These are phyloP conservation scores for Apiotrichum porosum DNA, from an alignment of 1,284 basidiomycete genomes.

Conservation along the genomic window DNA sequence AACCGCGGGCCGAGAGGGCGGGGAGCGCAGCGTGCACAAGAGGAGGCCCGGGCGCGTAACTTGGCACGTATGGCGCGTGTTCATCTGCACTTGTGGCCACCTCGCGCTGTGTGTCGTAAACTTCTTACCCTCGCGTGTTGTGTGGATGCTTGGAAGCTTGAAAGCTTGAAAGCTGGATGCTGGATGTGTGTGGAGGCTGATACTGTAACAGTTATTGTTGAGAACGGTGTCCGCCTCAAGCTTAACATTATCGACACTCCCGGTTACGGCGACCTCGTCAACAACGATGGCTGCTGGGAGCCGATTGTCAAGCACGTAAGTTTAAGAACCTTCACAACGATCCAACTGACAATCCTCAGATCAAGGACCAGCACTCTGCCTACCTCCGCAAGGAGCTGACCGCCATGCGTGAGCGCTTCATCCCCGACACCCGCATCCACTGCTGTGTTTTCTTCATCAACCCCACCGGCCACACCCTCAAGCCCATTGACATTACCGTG, in stretches of 20 bases:
- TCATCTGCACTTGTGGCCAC: background rate
- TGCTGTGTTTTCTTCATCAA: constrained; percentile 98
- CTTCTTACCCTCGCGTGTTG: no score
- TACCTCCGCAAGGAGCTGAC: constrained; percentile 99
- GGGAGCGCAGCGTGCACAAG: background rate
- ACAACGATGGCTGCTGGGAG: constrained; percentile 99
- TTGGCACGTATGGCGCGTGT: no score
- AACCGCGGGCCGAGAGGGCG: background rate
- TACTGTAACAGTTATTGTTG: constrained; percentile 92
- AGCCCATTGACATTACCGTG: constrained; percentile 92
- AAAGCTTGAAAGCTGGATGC: no score
- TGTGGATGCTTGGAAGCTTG: no score
- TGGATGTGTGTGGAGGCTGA: no score
- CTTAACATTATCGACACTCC: constrained; percentile 99
- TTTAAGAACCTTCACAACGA: background rate
- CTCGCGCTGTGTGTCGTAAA: no score
- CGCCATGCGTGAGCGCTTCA: constrained; percentile 96
- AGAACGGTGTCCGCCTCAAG: constrained; percentile 90
- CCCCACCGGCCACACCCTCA: constrained; percentile 87
- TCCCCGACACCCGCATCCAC: constrained; percentile 97
- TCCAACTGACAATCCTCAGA: constrained; percentile 26
- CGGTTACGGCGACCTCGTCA: constrained; percentile 96
- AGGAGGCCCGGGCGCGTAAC: background rate
- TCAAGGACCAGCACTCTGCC: constrained; percentile 90
- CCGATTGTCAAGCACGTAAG: constrained; percentile 96